phyloP scores from a whole-genome alignment of 495 filamentous ascomycete genomes.

The Viridothelium virens region DNA sequence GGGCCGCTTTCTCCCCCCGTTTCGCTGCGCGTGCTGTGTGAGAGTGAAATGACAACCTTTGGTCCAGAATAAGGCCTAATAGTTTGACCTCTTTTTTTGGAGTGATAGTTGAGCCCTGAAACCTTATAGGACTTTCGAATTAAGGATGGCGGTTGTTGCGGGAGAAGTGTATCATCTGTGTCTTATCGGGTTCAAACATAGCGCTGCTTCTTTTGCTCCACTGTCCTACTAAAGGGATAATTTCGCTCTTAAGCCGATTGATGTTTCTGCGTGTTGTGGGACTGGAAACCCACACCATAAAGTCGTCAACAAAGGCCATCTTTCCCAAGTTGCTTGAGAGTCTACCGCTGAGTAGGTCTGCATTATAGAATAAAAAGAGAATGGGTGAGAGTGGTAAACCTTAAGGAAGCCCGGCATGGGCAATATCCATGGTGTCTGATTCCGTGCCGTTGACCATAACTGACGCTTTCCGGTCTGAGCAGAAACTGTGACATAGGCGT shows the following conservation, averaged over 20 bases:
- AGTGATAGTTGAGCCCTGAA: background rate
- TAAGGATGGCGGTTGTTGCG: background rate
- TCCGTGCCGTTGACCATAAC: background rate
- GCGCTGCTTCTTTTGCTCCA: conserved; percentile 1
- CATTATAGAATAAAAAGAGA: conserved; percentile 9
- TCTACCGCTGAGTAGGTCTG: background rate
- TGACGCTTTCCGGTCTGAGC: background rate
- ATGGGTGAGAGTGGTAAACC: conserved; percentile 11
- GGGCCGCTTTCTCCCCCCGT: background rate
- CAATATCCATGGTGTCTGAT: too few relatives aligned
- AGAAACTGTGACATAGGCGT: background rate
- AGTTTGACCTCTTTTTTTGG: background rate
- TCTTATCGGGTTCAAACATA: conserved; percentile 10
- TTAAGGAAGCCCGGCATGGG: background rate
- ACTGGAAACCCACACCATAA: background rate
- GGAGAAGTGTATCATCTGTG: conserved; percentile 2
- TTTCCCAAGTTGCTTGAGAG: background rate
- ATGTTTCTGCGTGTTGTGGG: background rate
- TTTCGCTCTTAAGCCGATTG: background rate
- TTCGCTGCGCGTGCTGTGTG: background rate
- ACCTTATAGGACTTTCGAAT: background rate
- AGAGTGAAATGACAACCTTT: too few relatives aligned
- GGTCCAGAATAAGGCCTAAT: too few relatives aligned
- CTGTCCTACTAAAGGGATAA: background rate
- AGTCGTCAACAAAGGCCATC: conserved; percentile 11